Conservation (phyloP, 805 yeast genomes). For the Candida ascalaphidarum region DNA sequence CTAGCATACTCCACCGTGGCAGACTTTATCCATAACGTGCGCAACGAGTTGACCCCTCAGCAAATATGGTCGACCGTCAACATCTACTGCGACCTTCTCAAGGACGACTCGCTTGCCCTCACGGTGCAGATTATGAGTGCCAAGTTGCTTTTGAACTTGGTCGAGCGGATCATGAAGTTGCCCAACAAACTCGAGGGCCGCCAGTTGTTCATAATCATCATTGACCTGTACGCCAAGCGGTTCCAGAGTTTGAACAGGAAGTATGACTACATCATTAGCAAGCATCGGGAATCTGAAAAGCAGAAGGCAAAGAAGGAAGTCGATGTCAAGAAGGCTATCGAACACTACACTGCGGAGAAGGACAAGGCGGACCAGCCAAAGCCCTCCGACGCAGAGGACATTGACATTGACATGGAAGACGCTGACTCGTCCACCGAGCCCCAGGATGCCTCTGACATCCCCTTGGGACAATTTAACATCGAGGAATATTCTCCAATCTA, state of each 20-base stretch:
- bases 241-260: slow-evolving; percentile 69
- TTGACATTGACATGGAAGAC: slow-evolving; percentile 3
- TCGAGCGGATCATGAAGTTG: slow-evolving; percentile 77
- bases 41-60: slow-evolving; percentile 70
- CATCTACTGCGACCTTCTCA: slow-evolving; percentile 71
- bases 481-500: slow-evolving; percentile 49
- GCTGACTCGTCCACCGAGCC: slow-evolving; percentile 4
- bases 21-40: slow-evolving; percentile 87
- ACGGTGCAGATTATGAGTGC: slow-evolving; percentile 97
- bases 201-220: slow-evolving; percentile 75
- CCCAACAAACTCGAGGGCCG: slow-evolving; percentile 77
- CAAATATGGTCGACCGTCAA: slow-evolving; percentile 85
- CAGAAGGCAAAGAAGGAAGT: slow-evolving; percentile 30
- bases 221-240: slow-evolving; percentile 81
- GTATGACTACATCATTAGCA: slow-evolving; percentile 54
- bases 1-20: slow-evolving; percentile 93
- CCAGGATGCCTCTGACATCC: slow-evolving; percentile 11
- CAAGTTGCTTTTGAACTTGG: slow-evolving; percentile 74
- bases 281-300: slow-evolving; percentile 46
- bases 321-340: slow-evolving; percentile 34
- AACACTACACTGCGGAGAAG: slow-evolving; percentile 23
- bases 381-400: slow-evolving; percentile 1
- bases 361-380: slow-evolving; percentile 6
- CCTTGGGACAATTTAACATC: too few relatives aligned
- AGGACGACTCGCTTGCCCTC: slow-evolving; percentile 73